Evolutionary conservation across 306 rosid species (phyloP).

Genomic region (Trifolium dubium): DNA sequence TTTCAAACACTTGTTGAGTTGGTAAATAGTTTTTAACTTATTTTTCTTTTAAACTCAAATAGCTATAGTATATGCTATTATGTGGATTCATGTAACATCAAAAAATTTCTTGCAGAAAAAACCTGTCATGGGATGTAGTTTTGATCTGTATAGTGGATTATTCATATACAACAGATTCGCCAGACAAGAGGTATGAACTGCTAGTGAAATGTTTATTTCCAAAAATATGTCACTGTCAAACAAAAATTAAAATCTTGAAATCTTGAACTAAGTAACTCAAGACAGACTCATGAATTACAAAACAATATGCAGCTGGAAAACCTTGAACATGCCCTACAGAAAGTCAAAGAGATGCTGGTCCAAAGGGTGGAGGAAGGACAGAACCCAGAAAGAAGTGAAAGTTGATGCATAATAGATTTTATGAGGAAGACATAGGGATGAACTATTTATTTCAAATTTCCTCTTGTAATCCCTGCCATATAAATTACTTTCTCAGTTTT

Average conservation of each 20-base stretch:
- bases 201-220: constrained; percentile 8
- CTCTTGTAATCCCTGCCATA: background rate
- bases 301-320: constrained; percentile 51
- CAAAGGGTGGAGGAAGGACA: constrained; percentile 37
- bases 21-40: constrained; percentile 45
- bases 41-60: background rate
- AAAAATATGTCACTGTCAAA: background rate
- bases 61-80: background rate
- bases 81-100: constrained; percentile 10
- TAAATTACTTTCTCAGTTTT: constrained; percentile 17
- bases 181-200: constrained; percentile 63
- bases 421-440: background rate
- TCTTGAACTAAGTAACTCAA: background rate
- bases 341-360: constrained; percentile 51
- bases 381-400: constrained; percentile 24
- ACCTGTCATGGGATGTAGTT: constrained; percentile 47
- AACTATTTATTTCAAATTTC: constrained; percentile 4
- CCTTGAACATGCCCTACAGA: constrained; percentile 50
- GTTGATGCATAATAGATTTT: constrained; percentile 22
- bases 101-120: constrained; percentile 57
- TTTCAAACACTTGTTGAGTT: constrained; percentile 57
- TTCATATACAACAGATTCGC: constrained; percentile 60
- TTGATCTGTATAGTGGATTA: constrained; percentile 64
- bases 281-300: constrained; percentile 27
- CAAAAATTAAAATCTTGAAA: background rate